Base-by-base conservation (phyloP, 2,329 filamentous ascomycete genomes). In the Akanthomyces muscarius region DNA sequence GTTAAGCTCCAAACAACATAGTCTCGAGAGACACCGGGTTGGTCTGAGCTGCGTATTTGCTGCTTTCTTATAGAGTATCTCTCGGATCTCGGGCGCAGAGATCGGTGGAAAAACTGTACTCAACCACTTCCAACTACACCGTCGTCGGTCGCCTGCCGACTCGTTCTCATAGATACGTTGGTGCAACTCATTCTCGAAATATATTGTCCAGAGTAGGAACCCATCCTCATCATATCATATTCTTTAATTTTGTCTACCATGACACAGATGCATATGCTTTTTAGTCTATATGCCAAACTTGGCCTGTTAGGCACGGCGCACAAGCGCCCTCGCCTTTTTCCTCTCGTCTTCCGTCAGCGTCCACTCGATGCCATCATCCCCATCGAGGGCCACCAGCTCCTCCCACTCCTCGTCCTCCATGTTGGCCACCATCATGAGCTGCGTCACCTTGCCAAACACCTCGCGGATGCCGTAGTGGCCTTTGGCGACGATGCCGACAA, bases 331-430 rank as follows among this genome's bases (percentile, higher is more conserved):
- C 11, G 90, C 90, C 70, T 86, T 84, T 67, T 80, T 82, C 72
- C 89, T 86, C 78, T 96, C 92, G 63, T 93, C 91, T 48, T 83
- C 82, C 64, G 82, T 88, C 66, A 93, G 69, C 52, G 88, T 83
- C 89, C 89, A 92, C 57, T 83, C 81, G 71, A 95, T 86, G 13
- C 85, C 89, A 56, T 85, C 87, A 14, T 87, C 84, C 42, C 78
- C 81, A 38, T 80, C 76, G 28, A 73, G 64, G 47, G 81, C 76
- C 7, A 75, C 71, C 45, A 93, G 75, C 74, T 95, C 92, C 54
- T 94, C 90, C 90, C 92, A 97, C 76, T 97, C 94, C 63, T 97
- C 93, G 41, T 95, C 91, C 73, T 97, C 93, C 92, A 97, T 96
- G 69, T 93, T 94, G 72, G 94, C 87, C 18, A 97, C 86, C 80